Base-by-base conservation (phyloP, 768 basidiomycete species). In the Agrocybe praecox region DNA sequence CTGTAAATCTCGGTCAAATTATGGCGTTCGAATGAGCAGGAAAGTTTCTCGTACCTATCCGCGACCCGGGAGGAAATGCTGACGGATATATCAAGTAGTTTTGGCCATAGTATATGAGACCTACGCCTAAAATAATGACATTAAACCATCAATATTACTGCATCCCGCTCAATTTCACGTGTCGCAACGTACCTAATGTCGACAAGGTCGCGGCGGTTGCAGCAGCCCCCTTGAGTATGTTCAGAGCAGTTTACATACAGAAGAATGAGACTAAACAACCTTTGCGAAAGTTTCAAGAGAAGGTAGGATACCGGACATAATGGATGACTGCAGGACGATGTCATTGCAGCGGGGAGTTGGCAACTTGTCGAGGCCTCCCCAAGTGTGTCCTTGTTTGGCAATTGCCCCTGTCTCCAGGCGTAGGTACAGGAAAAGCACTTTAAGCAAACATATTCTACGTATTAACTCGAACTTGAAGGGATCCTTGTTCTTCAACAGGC, bases 11-110 rank as follows among this genome's bases (percentile, higher is more conserved):
- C 26, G 47, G 18, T n/a, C 32, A 24, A 34, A 17, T 22, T 40
- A 43, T 6, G 29, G 7, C 36, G 2, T 48, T 19, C 8, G 46
- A 17, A 19, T 22, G n/a, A 2, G 23, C n/a, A 34, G 10, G n/a
- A 12, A 36, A 24, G 21, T 9, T n/a, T 52, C 22, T n/a, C 71
- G 57, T 56, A 92, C 94, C 82, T 65, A 78, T 87, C 47, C 94
- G 78, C 22, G 94, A 94, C 1, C 94, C 94, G 5, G 86, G 82
- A 22, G 80, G 80, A 53, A 92, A 88, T 8, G 88, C 87, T 17
- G 92, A 88, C 0, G 95, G 95, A 69, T 96, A 98, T 68, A 98
- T 96, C 51, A 98, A 78, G 62, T 83, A 89, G 67, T 88, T 89
- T 69, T 98, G 95, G 24, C 90, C 92, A 62, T 90, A 89, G 72